Percentiles rank a stretch among this genome's conserved stretches.
These are phyloP conservation scores for Globisporangium parvum DNA, from an alignment of 352 stramenopile species.

Conservation along the genomic window DNA sequence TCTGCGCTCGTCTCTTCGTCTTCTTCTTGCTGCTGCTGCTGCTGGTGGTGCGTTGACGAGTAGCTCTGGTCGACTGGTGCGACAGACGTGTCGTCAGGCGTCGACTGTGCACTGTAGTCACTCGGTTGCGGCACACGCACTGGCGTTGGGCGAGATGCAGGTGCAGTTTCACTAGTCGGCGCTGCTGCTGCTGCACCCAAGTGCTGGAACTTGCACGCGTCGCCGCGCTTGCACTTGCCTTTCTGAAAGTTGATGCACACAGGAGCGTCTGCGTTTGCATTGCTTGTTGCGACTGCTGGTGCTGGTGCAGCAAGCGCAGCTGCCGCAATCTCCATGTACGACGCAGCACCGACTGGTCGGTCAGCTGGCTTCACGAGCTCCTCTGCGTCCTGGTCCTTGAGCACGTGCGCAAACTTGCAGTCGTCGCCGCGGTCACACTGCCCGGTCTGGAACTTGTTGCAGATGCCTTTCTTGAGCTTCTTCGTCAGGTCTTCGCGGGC, in stretches of 20 bases:
- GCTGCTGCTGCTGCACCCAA: conserved; percentile 16
- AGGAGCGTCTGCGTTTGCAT: conserved; percentile 36
- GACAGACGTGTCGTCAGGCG: conserved; percentile 4
- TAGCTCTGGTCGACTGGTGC: background rate
- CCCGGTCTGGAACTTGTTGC: conserved; percentile 63
- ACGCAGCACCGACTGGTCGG: conserved; percentile 16
- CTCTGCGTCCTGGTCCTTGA: conserved; percentile 50
- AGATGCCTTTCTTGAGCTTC: conserved; percentile 74
- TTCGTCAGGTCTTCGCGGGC: conserved; percentile 66
- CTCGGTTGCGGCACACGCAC: conserved; percentile 9
- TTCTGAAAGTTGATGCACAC: conserved; percentile 42
- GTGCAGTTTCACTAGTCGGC: background rate
- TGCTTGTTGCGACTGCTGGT: conserved; percentile 11
- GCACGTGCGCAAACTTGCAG: conserved; percentile 73
- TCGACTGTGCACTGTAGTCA: background rate
- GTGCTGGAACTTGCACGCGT: conserved; percentile 54
- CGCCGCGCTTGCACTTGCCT: conserved; percentile 63
- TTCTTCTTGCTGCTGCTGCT: conserved; percentile 3
- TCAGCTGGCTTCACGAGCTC: conserved; percentile 35
- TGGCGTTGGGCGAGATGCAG: conserved; percentile 1
- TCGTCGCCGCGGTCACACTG: conserved; percentile 52
- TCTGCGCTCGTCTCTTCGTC: conserved; percentile 37
- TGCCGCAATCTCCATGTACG: conserved; percentile 19
- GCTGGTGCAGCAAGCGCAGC: conserved; percentile 3
- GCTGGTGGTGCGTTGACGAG: conserved; percentile 1